Conservation (phyloP, 169 alveolate genomes). For the Eimeria falciformis region DNA sequence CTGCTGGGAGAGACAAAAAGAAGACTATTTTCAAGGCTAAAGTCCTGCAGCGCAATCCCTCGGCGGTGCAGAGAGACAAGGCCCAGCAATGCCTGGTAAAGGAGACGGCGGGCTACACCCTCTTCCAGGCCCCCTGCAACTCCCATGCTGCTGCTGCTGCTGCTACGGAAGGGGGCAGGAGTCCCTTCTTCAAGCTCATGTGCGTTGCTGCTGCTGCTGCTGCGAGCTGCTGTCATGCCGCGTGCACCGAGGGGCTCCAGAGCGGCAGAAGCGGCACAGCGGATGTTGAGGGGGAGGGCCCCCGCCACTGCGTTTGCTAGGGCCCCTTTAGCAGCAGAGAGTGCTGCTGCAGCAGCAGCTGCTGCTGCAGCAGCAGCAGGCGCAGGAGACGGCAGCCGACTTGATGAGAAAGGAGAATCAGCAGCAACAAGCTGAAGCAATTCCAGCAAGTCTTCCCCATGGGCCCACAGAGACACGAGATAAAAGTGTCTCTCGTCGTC, state of each 20-base stretch:
- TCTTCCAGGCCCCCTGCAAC: constrained; percentile 23
- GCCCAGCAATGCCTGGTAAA: constrained; percentile 42
- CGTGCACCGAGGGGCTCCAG: constrained; percentile 6
- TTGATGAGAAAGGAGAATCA: neutral
- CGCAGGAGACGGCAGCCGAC: constrained; percentile 15
- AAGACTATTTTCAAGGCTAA: constrained; percentile 80
- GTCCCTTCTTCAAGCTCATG: neutral
- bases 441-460: constrained; percentile 80
- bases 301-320: constrained; percentile 22
- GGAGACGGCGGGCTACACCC: constrained; percentile 41
- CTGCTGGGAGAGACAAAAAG: constrained; percentile 47
- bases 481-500: constrained; percentile 73
- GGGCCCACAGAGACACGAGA: constrained; percentile 75
- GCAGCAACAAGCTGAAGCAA: constrained; percentile 68
- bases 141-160: constrained; percentile 14
- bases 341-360: constrained; percentile 61
- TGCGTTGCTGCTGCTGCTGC: neutral
- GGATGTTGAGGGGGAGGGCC: constrained; percentile 19
- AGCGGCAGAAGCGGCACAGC: constrained; percentile 49
- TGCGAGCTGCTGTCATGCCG: neutral
- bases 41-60: constrained; percentile 82
- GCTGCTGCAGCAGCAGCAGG: constrained; percentile 58
- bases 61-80: constrained; percentile 53
- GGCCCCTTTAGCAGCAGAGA: constrained; percentile 59
- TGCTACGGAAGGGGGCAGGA: neutral